Conservation (phyloP, 169 alveolate genomes). For the Amoebophrya sp. region DNA sequence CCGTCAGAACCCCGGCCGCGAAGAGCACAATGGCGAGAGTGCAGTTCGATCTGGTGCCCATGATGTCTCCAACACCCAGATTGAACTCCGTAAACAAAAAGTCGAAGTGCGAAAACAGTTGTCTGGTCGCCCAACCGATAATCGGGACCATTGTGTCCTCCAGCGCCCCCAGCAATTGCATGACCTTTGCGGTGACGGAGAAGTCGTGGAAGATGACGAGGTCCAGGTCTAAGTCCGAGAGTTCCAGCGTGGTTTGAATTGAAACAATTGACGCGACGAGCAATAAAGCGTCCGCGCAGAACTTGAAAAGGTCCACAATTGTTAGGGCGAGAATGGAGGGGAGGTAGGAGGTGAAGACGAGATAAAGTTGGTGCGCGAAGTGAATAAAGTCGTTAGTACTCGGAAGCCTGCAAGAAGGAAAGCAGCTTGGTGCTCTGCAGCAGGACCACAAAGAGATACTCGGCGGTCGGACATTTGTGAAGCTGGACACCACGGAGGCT, state of each 20-base stretch:
- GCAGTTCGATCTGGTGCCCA: too few species aligned
- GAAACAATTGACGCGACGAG: not conserved
- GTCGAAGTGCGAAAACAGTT: too few species aligned
- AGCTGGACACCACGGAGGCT: not conserved
- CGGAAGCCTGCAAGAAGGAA: not conserved
- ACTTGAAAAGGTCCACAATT: not conserved
- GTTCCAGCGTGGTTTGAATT: conserved; percentile 7
- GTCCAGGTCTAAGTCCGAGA: not conserved
- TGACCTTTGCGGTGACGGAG: not conserved
- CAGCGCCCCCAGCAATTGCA: not conserved
- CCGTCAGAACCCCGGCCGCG: too few species aligned
- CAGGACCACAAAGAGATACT: not conserved
- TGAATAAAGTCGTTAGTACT: not conserved
- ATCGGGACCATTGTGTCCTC: too few species aligned
- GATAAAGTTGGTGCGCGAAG: not conserved
- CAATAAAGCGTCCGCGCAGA: not conserved
- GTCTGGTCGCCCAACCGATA: too few species aligned
- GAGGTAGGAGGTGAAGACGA: not conserved
- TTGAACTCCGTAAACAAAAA: too few species aligned
- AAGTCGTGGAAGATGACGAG: not conserved
- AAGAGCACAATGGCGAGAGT: too few species aligned
- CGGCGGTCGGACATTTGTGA: not conserved
- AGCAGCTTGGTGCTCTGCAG: not conserved
- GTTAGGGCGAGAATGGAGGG: not conserved
- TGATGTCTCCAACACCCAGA: too few species aligned